These are phyloP conservation scores for Wallacemonas rigidus DNA, from an alignment of 208 protist species.

Conservation along the genomic window DNA sequence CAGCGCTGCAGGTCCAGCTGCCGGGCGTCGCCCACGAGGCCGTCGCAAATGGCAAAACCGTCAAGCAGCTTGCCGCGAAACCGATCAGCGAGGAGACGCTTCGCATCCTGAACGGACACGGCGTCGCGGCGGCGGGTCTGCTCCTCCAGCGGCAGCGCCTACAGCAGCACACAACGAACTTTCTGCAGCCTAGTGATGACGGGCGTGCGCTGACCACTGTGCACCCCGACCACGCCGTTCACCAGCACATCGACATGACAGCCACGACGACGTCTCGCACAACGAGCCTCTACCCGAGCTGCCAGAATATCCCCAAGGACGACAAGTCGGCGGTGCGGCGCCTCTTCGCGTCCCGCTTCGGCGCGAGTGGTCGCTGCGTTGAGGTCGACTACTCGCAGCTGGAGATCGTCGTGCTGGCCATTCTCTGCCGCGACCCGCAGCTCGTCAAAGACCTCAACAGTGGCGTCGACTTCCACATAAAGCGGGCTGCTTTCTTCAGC, in stretches of 20 bases:
- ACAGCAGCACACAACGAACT: slow-evolving; percentile 54
- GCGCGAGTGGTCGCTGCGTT: slow-evolving; percentile 69
- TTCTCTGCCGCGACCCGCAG: slow-evolving; percentile 69
- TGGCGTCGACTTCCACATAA: slow-evolving; percentile 89
- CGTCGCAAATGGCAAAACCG: slow-evolving; percentile 34
- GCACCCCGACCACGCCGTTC: slow-evolving; percentile 63
- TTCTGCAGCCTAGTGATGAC: slow-evolving; percentile 45
- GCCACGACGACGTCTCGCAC: slow-evolving; percentile 82
- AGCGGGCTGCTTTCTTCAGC: slow-evolving; percentile 85
- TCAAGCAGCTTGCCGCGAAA: slow-evolving; percentile 42
- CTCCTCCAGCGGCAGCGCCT: slow-evolving; percentile 67
- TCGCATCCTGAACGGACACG: slow-evolving; percentile 43
- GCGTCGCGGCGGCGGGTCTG: slow-evolving; percentile 51
- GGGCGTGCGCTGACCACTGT: slow-evolving; percentile 46
- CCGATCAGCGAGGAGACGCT: slow-evolving; percentile 53
- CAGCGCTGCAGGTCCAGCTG: slow-evolving; percentile 44
- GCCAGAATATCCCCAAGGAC: slow-evolving; percentile 89
- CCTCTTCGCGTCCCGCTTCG: slow-evolving; percentile 84
- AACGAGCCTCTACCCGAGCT: slow-evolving; percentile 81
- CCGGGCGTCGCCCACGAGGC: slow-evolving; percentile 58
- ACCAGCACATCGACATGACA: slow-evolving; percentile 85
- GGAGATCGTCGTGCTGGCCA: slow-evolving; percentile 83
- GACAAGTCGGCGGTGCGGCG: slow-evolving; percentile 80
- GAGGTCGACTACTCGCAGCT: slow-evolving; percentile 93
- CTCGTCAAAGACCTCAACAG: slow-evolving; percentile 65